phyloP scores from a whole-genome alignment of 352 stramenopile genomes.

The Globisporangium cystogenes region DNA sequence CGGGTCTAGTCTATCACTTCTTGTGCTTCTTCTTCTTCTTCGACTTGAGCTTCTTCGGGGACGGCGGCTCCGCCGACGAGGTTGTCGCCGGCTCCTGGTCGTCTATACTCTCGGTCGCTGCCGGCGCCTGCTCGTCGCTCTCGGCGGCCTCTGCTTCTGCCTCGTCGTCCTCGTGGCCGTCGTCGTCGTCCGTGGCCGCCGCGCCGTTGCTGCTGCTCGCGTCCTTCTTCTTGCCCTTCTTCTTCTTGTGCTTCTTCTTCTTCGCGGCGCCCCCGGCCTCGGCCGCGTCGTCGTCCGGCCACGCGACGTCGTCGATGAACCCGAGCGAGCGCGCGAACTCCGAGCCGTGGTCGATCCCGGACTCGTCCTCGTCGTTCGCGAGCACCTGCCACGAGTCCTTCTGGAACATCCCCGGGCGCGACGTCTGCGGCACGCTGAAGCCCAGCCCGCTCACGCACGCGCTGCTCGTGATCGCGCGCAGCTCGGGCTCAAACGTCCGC shows the following conservation, averaged over 20 bases:
- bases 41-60: constrained; percentile 33
- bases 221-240: constrained; percentile 32
- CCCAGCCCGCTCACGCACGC: constrained; percentile 62
- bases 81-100: background rate
- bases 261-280: constrained; percentile 38
- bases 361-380: constrained; percentile 27
- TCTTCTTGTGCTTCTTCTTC: constrained; percentile 76
- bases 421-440: constrained; percentile 65
- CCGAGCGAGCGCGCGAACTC: constrained; percentile 75
- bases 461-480: constrained; percentile 46
- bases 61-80: background rate
- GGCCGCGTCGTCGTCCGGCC: constrained; percentile 50
- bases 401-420: constrained; percentile 45
- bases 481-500: constrained; percentile 66
- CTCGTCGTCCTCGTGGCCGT: constrained; percentile 5
- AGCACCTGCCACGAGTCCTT: constrained; percentile 66
- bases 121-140: constrained; percentile 4
- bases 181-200: constrained; percentile 2
- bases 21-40: constrained; percentile 46
- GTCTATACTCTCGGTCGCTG: constrained; percentile 11
- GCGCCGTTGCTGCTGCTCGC: background rate
- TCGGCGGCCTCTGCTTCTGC: background rate
- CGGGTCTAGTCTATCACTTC: constrained; percentile 31
- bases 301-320: constrained; percentile 83
- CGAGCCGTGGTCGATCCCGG: constrained; percentile 77